Conservation (phyloP, 257 asterid species). For the Petrea volubilis region DNA sequence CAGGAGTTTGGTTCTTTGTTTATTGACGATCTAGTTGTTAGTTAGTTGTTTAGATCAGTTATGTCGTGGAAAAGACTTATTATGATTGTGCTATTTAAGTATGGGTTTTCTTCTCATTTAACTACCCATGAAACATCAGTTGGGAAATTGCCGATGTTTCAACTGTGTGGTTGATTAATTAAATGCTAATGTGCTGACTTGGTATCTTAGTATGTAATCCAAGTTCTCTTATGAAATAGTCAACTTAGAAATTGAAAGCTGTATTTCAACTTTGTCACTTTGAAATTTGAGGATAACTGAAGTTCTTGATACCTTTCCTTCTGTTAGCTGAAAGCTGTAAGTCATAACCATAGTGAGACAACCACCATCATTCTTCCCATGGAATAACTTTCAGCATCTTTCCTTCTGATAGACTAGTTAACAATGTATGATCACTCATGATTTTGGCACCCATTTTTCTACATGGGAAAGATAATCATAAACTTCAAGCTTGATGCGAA, state of each 20-base stretch:
- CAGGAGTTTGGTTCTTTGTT: neutral
- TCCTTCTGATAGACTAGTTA: neutral
- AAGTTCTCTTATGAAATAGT: neutral
- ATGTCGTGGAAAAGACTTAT: neutral
- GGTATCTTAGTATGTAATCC: constrained; percentile 1
- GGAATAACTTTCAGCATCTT: neutral
- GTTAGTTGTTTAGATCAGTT: neutral
- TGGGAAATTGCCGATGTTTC: neutral
- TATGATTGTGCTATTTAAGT: neutral
- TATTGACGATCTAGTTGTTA: neutral
- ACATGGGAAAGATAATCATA: neutral
- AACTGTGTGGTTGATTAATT: neutral
- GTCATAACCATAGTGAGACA: neutral
- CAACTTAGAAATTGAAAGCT: neutral
- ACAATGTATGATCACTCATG: neutral
- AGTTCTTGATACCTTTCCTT: too few species aligned
- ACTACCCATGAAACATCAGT: neutral
- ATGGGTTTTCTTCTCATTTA: neutral
- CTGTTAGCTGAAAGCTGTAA: neutral
- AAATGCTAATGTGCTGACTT: neutral
- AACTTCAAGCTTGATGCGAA: neutral
- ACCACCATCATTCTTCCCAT: neutral
- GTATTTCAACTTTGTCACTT: neutral
- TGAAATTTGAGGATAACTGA: neutral
- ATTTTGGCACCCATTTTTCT: neutral